Evolutionary conservation across 78 protist genomes (phyloP).

Genomic region (Protostelium mycophagum): DNA sequence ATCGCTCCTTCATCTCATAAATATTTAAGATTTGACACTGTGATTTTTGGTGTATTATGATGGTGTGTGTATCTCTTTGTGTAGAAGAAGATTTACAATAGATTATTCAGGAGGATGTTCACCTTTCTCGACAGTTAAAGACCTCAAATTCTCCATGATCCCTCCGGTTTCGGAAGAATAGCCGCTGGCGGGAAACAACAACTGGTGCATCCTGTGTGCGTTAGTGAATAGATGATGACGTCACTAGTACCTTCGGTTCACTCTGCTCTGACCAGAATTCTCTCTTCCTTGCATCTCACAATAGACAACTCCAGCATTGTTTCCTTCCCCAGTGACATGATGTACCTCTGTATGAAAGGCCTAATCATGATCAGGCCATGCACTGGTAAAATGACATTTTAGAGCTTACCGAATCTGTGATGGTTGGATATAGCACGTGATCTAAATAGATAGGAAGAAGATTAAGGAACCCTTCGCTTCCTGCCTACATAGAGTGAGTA

Average conservation of each 20-base stretch:
- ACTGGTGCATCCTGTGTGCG: neutral
- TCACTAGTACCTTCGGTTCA: constrained; percentile 4
- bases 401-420: constrained; percentile 50
- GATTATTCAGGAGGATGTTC: too few relatives aligned
- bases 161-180: constrained; percentile 53
- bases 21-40: too few relatives aligned
- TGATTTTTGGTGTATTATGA: too few relatives aligned
- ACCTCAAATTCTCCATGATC: constrained; percentile 12
- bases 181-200: neutral
- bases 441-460: constrained; percentile 79
- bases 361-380: neutral
- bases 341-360: constrained; percentile 47
- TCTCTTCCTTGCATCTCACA: constrained; percentile 60
- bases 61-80: too few relatives aligned
- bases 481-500: constrained; percentile 16
- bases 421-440: constrained; percentile 80
- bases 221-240: too few relatives aligned
- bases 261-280: neutral
- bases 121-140: constrained; percentile 13
- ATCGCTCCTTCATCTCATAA: neutral
- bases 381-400: neutral
- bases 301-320: constrained; percentile 56
- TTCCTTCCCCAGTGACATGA: constrained; percentile 52
- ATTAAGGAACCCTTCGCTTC: constrained; percentile 73
- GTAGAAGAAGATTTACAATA: too few relatives aligned